These are phyloP conservation scores for Nidula microcarpa DNA, from an alignment of 768 basidiomycete genomes.

Conservation along the genomic window DNA sequence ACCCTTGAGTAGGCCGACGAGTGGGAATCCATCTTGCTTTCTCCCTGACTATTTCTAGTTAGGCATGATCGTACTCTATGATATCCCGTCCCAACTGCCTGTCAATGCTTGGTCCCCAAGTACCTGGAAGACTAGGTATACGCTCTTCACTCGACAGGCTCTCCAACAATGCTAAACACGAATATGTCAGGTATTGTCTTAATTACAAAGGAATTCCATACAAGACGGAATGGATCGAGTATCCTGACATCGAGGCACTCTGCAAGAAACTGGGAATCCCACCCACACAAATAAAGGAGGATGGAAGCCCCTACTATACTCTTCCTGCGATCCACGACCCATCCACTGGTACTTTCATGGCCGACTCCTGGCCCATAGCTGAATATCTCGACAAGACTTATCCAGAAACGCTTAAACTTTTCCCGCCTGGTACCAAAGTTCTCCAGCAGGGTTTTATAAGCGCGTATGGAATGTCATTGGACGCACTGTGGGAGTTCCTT, in stretches of 20 bases:
- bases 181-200: conserved; percentile 19
- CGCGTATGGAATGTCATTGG: conserved; percentile 11
- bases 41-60: too few relatives aligned
- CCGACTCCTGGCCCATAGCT: conserved; percentile 44
- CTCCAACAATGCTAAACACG: background rate
- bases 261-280: conserved; percentile 30
- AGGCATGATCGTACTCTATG: too few relatives aligned
- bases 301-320: conserved; percentile 34
- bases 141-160: background rate
- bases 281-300: conserved; percentile 24
- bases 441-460: conserved; percentile 34
- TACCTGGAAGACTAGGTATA: background rate
- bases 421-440: conserved; percentile 24
- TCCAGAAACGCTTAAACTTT: conserved; percentile 33
- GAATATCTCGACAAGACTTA: conserved; percentile 48
- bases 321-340: conserved; percentile 50
- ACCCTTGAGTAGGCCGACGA: too few relatives aligned
- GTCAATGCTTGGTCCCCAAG: too few relatives aligned
- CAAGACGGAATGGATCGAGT: conserved; percentile 49
- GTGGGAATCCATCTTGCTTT: too few relatives aligned
- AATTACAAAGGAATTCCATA: conserved; percentile 35
- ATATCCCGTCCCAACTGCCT: too few relatives aligned
- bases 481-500: conserved; percentile 11
- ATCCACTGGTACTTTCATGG: conserved; percentile 27
- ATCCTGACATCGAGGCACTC: conserved; percentile 38